Evolutionary conservation across 352 stramenopile genomes (phyloP).

Genomic region (Halophytophthora polymorphica): DNA sequence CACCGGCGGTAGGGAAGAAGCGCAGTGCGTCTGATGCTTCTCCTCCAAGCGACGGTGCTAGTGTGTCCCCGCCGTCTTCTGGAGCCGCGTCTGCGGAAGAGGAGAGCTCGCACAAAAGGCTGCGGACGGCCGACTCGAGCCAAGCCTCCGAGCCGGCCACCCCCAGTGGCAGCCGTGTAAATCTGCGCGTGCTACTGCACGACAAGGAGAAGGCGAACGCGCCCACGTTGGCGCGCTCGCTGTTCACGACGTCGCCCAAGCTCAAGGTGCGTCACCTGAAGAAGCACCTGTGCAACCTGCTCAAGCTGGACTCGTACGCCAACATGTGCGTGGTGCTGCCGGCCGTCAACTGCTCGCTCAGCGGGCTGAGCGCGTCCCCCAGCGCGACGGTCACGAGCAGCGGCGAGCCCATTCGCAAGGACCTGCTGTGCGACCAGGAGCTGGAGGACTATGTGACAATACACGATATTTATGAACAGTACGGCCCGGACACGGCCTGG

Average conservation of each 20-base stretch:
- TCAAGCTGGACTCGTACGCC: constrained; percentile 40
- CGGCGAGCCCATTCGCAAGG: constrained; percentile 40
- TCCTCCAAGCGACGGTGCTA: constrained; percentile 8
- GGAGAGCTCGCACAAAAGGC: constrained; percentile 31
- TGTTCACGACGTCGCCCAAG: constrained; percentile 59
- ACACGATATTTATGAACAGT: constrained; percentile 84
- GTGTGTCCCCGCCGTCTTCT: constrained; percentile 4
- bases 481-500: constrained; percentile 63
- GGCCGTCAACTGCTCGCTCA: constrained; percentile 46
- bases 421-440: constrained; percentile 73
- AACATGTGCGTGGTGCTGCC: constrained; percentile 64
- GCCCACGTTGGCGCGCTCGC: constrained; percentile 40
- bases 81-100: constrained; percentile 10
- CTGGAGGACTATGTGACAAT: constrained; percentile 67
- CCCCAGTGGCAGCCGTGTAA: constrained; percentile 33
- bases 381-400: constrained; percentile 9
- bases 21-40: constrained; percentile 13
- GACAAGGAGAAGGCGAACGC: constrained; percentile 33
- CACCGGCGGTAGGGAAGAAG: constrained; percentile 29
- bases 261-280: constrained; percentile 77
- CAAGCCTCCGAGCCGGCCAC: constrained; percentile 1
- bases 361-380: constrained; percentile 30
- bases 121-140: not conserved
- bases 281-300: constrained; percentile 53
- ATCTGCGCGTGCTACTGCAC: constrained; percentile 59